These are phyloP conservation scores for Neurospora sp. DNA, from an alignment of 495 filamentous ascomycete genomes.

Conservation along the genomic window DNA sequence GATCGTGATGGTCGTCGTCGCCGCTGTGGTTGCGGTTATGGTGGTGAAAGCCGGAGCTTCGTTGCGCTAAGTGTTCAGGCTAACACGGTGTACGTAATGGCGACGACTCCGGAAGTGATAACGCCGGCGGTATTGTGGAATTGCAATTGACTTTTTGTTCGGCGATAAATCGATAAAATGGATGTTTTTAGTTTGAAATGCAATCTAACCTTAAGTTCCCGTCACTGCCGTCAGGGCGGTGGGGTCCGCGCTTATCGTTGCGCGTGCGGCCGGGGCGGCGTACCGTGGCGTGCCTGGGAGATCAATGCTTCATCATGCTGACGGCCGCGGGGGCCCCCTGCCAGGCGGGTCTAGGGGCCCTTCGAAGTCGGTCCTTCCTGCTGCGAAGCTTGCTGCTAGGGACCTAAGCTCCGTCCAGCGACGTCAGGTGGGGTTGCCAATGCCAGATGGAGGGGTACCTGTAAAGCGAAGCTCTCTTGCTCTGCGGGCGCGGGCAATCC, in stretches of 20 bases:
- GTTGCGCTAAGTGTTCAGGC: not conserved
- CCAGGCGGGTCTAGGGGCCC: not conserved
- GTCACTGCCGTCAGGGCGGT: not conserved
- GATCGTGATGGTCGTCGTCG: not conserved
- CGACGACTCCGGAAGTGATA: not conserved
- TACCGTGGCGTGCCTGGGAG: not conserved
- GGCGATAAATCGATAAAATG: not conserved
- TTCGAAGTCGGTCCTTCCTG: not conserved
- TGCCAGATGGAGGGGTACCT: not conserved
- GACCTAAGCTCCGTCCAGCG: not conserved
- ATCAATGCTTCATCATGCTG: not conserved
- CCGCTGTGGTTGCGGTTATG: not conserved
- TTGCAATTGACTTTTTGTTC: not conserved
- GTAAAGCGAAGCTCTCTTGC: no score
- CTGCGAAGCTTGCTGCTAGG: not conserved
- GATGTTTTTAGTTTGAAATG: not conserved
- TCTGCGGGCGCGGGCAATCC: no score
- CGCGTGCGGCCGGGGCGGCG: not conserved
- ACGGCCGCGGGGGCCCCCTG: not conserved
- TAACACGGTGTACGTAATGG: not conserved
- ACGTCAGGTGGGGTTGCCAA: constrained; percentile 17
- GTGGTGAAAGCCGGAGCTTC: not conserved
- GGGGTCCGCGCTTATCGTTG: not conserved
- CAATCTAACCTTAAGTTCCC: not conserved
- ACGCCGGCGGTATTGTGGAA: not conserved